A percentile compares a stretch with the other conserved stretches of the same genome.
phyloP scores from a whole-genome alignment of 2,329 filamentous ascomycete species.

The Cucurbitaria berberidis region DNA sequence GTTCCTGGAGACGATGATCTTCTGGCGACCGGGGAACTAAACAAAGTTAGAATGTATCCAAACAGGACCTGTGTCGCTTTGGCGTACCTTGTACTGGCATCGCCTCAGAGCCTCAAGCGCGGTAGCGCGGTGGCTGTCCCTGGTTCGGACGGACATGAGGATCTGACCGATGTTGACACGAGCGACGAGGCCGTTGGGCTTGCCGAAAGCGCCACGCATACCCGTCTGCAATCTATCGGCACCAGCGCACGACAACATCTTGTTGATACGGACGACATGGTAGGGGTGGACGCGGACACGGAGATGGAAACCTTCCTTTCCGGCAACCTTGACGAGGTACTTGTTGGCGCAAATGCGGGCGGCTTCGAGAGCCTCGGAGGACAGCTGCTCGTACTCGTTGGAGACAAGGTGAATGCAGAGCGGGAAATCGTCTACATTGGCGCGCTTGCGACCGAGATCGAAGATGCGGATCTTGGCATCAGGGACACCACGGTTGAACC shows the following conservation, averaged over 20 bases:
- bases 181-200: conserved; percentile 98
- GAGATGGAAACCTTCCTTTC: conserved; percentile 75
- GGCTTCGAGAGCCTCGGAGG: conserved; percentile 98
- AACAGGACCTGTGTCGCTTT: fast-evolving
- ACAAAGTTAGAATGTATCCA: conserved; percentile 7
- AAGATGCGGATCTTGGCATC: conserved; percentile 91
- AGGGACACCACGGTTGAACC: conserved; percentile 99
- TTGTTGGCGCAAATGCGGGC: conserved; percentile 99
- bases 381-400: conserved; percentile 99
- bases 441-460: conserved; percentile 98
- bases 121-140: conserved; percentile 88
- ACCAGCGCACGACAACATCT: conserved; percentile 99
- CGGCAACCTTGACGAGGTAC: conserved; percentile 74
- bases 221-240: conserved; percentile 99
- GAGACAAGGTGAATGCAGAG: conserved; percentile 97
- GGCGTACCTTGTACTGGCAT: conserved; percentile 88
- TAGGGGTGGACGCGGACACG: conserved; percentile 90
- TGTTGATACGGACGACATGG: conserved; percentile 99
- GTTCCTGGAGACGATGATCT: conserved; percentile 99
- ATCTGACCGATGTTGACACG: conserved; percentile 99
- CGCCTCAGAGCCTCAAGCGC: conserved; percentile 99
- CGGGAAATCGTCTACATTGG: conserved; percentile 99
- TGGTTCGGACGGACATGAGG: conserved; percentile 94
- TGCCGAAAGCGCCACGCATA: conserved; percentile 99
- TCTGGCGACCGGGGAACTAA: conserved; percentile 97